Percentiles rank a stretch among this genome's conserved stretches.
Evolutionary conservation across 176 grass and related monocot genomes (phyloP).

Genomic region (Thalia dealbata): DNA sequence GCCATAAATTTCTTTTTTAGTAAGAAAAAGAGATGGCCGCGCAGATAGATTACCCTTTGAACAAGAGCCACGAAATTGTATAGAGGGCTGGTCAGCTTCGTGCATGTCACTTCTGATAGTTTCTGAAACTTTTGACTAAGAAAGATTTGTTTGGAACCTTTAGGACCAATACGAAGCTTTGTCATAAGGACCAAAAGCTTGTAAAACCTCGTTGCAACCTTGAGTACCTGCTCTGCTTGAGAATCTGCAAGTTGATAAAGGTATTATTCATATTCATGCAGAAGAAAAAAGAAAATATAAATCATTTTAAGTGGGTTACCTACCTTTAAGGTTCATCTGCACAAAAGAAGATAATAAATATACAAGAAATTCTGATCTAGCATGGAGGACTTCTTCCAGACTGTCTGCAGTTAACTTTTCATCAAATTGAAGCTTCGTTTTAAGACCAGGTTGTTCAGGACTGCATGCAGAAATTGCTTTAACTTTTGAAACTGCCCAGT

Average conservation of each 20-base stretch:
- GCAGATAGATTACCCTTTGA: slow-evolving; percentile 38
- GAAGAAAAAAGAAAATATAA: slow-evolving; percentile 7
- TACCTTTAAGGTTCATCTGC: slow-evolving; percentile 68
- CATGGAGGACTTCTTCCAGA: slow-evolving; percentile 74
- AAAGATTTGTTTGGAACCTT: slow-evolving; percentile 47
- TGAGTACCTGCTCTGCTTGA: slow-evolving; percentile 73
- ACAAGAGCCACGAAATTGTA: slow-evolving; percentile 46
- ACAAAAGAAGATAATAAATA: slow-evolving; percentile 55
- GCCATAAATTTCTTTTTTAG: too few relatives aligned
- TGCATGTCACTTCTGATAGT: slow-evolving; percentile 75
- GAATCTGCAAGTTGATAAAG: slow-evolving; percentile 46
- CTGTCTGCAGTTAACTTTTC: slow-evolving; percentile 33
- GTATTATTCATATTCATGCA: slow-evolving; percentile 16
- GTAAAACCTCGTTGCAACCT: slow-evolving; percentile 65
- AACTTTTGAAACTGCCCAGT: slow-evolving; percentile 53
- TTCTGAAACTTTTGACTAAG: slow-evolving; percentile 67
- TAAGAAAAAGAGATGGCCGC: background rate
- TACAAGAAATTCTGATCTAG: slow-evolving; percentile 53
- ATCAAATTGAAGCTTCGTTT: slow-evolving; percentile 33
- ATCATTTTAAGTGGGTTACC: slow-evolving; percentile 2
- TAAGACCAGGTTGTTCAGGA: slow-evolving; percentile 28
- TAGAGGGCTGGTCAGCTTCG: slow-evolving; percentile 54
- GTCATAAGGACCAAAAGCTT: slow-evolving; percentile 60
- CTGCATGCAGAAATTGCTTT: slow-evolving; percentile 39
- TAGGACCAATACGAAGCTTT: slow-evolving; percentile 67